Conservation (phyloP, 768 basidiomycete genomes). For the Daedaleopsis nitida region DNA sequence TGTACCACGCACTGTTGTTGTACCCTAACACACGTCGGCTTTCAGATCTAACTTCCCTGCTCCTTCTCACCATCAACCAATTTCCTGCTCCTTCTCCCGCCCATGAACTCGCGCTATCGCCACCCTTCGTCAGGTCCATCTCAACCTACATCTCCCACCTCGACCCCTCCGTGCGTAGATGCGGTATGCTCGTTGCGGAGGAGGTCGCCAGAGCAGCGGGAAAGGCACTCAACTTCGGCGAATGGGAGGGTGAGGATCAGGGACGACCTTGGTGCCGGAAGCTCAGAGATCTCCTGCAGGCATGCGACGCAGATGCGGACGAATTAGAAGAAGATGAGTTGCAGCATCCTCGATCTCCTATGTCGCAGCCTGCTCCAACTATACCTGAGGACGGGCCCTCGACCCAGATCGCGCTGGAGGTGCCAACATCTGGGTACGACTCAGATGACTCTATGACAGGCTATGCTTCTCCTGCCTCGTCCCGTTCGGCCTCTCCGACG, state of each 20-base stretch:
- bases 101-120: slow-evolving; percentile 50
- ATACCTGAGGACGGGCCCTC: not conserved
- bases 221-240: slow-evolving; percentile 75
- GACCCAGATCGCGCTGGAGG: slow-evolving; percentile 23
- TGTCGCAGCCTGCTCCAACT: not conserved
- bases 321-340: slow-evolving; percentile 22
- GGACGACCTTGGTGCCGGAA: slow-evolving; percentile 65
- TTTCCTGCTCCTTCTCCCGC: slow-evolving; percentile 50
- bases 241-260: slow-evolving; percentile 78
- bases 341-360: slow-evolving; percentile 8
- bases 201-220: slow-evolving; percentile 62
- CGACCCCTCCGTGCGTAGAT: slow-evolving; percentile 73
- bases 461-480: slow-evolving; percentile 68
- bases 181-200: slow-evolving; percentile 94
- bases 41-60: slow-evolving; percentile 73
- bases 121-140: slow-evolving; percentile 67
- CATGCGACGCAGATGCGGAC: slow-evolving; percentile 53
- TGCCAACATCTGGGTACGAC: slow-evolving; percentile 48
- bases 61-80: slow-evolving; percentile 66
- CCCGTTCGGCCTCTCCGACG: slow-evolving; percentile 79
- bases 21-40: not conserved
- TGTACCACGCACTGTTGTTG: slow-evolving; percentile 1
- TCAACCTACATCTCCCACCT: slow-evolving; percentile 77
- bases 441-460: slow-evolving; percentile 84
- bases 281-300: slow-evolving; percentile 54